Percentiles rank a stretch among this genome's conserved stretches.
phyloP scores from a whole-genome alignment of 1,139 yeast genomes.

The Pneumocystis canis region DNA sequence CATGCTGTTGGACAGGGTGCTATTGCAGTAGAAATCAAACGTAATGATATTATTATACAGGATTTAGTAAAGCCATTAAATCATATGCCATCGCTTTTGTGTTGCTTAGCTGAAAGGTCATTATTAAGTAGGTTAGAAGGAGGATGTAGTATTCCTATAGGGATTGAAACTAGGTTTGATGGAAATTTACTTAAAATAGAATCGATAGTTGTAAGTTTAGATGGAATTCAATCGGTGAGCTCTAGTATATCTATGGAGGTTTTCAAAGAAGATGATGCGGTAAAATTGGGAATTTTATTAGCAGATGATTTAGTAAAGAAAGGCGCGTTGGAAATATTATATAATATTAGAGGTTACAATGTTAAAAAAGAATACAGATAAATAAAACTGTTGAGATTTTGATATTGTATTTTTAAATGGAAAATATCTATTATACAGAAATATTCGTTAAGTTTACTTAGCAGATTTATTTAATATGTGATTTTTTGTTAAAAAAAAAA shows the following conservation, averaged over 20 bases:
- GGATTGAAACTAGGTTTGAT: slow-evolving; percentile 54
- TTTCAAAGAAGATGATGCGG: slow-evolving; percentile 47
- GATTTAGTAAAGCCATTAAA: slow-evolving; percentile 46
- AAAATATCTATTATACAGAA: too few relatives aligned
- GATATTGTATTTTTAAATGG: not conserved
- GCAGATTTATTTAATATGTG: not conserved
- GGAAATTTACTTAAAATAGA: slow-evolving; percentile 32
- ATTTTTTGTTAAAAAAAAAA: not conserved
- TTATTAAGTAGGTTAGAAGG: slow-evolving; percentile 84
- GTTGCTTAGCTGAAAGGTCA: slow-evolving; percentile 85
- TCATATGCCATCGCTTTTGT: slow-evolving; percentile 49
- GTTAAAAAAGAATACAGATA: not conserved
- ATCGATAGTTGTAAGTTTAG: slow-evolving; percentile 73
- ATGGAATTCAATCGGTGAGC: slow-evolving; percentile 58
- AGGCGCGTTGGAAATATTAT: slow-evolving; percentile 77
- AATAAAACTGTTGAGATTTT: not conserved
- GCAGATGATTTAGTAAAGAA: slow-evolving; percentile 52
- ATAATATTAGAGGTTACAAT: slow-evolving; percentile 40
- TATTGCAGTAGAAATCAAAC: slow-evolving; percentile 74
- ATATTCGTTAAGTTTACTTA: not conserved
- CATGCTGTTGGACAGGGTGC: slow-evolving; percentile 99
- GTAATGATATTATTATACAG: slow-evolving; percentile 44
- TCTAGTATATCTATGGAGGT: slow-evolving; percentile 29
- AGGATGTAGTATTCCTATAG: slow-evolving; percentile 95
- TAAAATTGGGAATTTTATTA: slow-evolving; percentile 49